Evolutionary conservation across 2,329 filamentous ascomycete genomes (phyloP).

Genomic region (Geosmithia morbida): DNA sequence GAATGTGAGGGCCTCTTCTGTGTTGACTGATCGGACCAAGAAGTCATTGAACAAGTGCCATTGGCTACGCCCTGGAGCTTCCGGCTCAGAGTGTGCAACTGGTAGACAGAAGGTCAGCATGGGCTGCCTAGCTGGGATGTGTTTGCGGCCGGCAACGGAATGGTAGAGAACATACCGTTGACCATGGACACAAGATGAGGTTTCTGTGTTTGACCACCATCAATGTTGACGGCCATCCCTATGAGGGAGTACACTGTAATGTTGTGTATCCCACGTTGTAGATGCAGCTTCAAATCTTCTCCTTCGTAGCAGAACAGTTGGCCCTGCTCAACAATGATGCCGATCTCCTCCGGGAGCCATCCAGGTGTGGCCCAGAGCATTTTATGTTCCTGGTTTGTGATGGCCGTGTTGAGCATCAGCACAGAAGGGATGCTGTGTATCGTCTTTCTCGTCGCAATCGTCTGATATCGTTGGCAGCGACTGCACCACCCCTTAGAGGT

Average conservation of each 20-base stretch:
- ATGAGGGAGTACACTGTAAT: slow-evolving; percentile 86
- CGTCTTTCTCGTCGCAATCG: slow-evolving; percentile 69
- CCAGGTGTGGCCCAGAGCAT: slow-evolving; percentile 78
- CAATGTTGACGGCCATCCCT: slow-evolving; percentile 80
- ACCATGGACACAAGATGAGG: slow-evolving; percentile 84
- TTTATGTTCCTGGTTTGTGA: slow-evolving; percentile 56
- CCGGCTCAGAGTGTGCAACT: slow-evolving; percentile 53
- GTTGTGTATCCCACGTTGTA: slow-evolving; percentile 65
- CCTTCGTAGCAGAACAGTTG: slow-evolving; percentile 93
- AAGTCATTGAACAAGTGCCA: slow-evolving; percentile 99
- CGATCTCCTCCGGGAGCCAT: slow-evolving; percentile 89
- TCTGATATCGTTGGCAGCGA: slow-evolving; percentile 81
- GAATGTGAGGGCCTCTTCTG: slow-evolving; percentile 78
- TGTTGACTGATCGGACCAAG: slow-evolving; percentile 64
- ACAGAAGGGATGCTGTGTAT: slow-evolving; percentile 72
- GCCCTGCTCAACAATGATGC: slow-evolving; percentile 78
- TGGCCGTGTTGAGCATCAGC: slow-evolving; percentile 77
- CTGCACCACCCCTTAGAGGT: slow-evolving; percentile 89
- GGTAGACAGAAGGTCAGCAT: slow-evolving; percentile 9
- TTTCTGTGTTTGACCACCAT: slow-evolving; percentile 71
- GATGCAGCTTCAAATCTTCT: slow-evolving; percentile 67
- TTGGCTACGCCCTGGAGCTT: slow-evolving; percentile 45
- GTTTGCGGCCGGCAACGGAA: neutral
- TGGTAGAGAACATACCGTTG: slow-evolving; percentile 42
- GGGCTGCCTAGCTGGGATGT: neutral